These are phyloP conservation scores for Wickerhamiella spandovensis DNA, from an alignment of 805 yeast genomes.

Conservation along the genomic window DNA sequence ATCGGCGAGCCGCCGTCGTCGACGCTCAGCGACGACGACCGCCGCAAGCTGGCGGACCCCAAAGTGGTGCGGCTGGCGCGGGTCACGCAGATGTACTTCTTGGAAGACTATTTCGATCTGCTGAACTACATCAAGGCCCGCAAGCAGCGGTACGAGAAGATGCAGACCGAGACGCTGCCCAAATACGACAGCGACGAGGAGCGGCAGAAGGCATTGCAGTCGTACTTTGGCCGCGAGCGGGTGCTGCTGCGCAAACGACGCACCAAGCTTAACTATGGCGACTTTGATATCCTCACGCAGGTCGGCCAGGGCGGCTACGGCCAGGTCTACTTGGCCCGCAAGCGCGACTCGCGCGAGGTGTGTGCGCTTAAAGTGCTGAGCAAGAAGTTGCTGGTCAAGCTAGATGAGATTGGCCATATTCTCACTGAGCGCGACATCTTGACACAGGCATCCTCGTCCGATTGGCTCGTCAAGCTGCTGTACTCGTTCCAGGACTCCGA, in stretches of 20 bases:
- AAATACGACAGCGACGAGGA: conserved; percentile 24
- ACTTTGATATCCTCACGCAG: conserved; percentile 91
- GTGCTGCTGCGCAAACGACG: conserved; percentile 77
- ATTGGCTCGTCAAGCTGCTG: conserved; percentile 86
- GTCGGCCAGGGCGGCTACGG: conserved; percentile 99
- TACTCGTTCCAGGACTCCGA: conserved; percentile 93
- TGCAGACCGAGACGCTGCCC: conserved; percentile 36
- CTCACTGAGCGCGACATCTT: conserved; percentile 91
- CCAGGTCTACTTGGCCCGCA: conserved; percentile 91
- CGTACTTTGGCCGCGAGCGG: conserved; percentile 73
- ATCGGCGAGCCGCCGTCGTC: not conserved
- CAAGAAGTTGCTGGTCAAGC: conserved; percentile 69
- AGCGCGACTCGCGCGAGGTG: conserved; percentile 85
- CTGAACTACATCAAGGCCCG: conserved; percentile 84
- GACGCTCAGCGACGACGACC: conserved; percentile 15
- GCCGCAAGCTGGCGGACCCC: conserved; percentile 44
- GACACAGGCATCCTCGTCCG: conserved; percentile 79
- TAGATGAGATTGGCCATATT: conserved; percentile 92
- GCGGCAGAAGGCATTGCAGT: conserved; percentile 52
- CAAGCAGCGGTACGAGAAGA: conserved; percentile 65
- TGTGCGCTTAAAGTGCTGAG: conserved; percentile 90
- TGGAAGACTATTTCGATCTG: conserved; percentile 92
- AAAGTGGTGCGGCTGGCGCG: conserved; percentile 77
- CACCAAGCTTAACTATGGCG: conserved; percentile 84
- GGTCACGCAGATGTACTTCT: conserved; percentile 84